Evolutionary conservation across 2,329 filamentous ascomycete genomes (phyloP).

Genomic region (Diaporthe velutina): DNA sequence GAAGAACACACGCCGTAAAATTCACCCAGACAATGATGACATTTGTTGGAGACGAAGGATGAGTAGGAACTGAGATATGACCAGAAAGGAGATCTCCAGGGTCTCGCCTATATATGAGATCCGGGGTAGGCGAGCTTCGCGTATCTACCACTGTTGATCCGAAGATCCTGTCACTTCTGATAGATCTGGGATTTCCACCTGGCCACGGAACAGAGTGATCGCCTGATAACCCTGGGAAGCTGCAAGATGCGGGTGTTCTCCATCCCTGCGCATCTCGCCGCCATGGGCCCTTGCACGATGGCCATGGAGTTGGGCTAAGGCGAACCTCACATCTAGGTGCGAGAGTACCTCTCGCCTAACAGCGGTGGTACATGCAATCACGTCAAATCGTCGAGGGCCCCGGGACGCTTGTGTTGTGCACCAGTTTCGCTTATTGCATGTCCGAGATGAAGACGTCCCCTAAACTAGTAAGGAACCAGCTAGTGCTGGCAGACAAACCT

Average conservation of each 20-base stretch:
- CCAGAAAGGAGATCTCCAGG: conserved; percentile 34
- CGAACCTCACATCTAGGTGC: not conserved
- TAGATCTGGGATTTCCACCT: conserved; percentile 30
- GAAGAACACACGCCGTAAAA: conserved; percentile 4
- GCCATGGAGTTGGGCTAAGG: conserved; percentile 15
- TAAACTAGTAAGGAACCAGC: conserved; percentile 28
- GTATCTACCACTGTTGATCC: conserved; percentile 31
- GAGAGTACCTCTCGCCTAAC: conserved; percentile 13
- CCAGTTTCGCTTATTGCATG: not conserved
- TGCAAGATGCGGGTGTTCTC: conserved; percentile 17
- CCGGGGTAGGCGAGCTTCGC: conserved; percentile 30
- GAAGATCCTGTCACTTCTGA: conserved; percentile 35
- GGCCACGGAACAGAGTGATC: conserved; percentile 26
- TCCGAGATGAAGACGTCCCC: conserved; percentile 6
- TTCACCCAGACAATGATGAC: conserved; percentile 22
- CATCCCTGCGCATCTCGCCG: conserved; percentile 36
- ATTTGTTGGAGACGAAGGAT: conserved; percentile 23
- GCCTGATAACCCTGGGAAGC: conserved; percentile 24
- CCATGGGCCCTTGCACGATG: conserved; percentile 19
- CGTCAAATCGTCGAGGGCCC: not conserved
- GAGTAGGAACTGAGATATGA: conserved; percentile 26
- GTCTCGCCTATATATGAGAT: conserved; percentile 31
- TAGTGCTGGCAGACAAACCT: conserved; percentile 16
- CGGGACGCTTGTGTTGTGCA: conserved; percentile 23
- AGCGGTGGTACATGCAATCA: conserved; percentile 22